Conservation (phyloP, 495 filamentous ascomycete species). For the Tetracladium marchalianum region DNA sequence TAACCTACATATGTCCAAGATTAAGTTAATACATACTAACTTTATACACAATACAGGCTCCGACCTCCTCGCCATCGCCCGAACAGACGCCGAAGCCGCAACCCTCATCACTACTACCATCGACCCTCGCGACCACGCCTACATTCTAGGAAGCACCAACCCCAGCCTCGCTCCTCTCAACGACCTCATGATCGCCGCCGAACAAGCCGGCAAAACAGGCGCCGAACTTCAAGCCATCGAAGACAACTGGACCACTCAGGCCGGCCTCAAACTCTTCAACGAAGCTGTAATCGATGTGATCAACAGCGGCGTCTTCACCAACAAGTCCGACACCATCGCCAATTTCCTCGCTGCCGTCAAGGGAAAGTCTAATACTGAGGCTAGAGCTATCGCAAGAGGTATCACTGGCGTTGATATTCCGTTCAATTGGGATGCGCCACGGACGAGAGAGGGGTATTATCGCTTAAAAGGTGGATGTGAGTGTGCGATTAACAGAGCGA, state of each 20-base stretch:
- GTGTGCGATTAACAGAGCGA: constrained; percentile 82
- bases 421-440: constrained; percentile 89
- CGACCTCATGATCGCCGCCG: constrained; percentile 84
- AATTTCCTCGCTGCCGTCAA: constrained; percentile 56
- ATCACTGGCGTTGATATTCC: constrained; percentile 73
- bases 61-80: constrained; percentile 82
- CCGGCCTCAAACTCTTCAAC: constrained; percentile 83
- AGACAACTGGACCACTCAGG: constrained; percentile 73
- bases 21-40: no score
- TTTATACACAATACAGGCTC: constrained; percentile 34
- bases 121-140: constrained; percentile 86
- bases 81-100: constrained; percentile 94
- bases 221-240: constrained; percentile 83
- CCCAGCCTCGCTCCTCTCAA: constrained; percentile 71
- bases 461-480: constrained; percentile 83
- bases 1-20: no score
- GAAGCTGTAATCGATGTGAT: constrained; percentile 82
- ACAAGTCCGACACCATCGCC: constrained; percentile 56
- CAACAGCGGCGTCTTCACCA: constrained; percentile 43
- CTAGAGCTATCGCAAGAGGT: constrained; percentile 70
- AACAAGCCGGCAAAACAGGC: constrained; percentile 72
- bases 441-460: constrained; percentile 93
- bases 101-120: constrained; percentile 96
- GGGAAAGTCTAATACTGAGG: constrained; percentile 78
- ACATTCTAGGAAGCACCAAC: constrained; percentile 88